Base-by-base conservation (phyloP, 2,329 filamentous ascomycete genomes). In the Xylaria sp. region DNA sequence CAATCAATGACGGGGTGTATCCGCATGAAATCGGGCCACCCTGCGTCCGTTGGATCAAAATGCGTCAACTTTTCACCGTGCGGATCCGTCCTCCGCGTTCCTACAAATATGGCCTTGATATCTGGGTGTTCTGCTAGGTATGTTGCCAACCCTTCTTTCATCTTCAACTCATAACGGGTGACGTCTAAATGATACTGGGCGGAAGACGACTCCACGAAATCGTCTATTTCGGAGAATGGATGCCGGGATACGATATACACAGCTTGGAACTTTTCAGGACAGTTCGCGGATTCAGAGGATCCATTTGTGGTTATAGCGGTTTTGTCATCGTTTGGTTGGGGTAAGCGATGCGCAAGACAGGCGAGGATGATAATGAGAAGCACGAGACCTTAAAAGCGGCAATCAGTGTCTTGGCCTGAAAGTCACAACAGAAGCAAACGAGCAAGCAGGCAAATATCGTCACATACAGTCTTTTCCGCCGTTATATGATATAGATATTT, bases 1-100 rank as follows among this genome's bases (percentile, higher is more conserved):
- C 96, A 99, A 81, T 99, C 96, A 77, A 99, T 94, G 10, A 99
- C 92, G 0, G 96, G 95, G 81, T 99, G 94, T 69, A 98, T 87
- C 67, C 96, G 89, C 90, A 98, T 94, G 77, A 98, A 97, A 52
- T 86, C 83, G 44, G 96, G 96, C 96, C 96, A 99, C 1, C 91
- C 94, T 44, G 87, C 84, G 81, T 98, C 96, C 4, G 96, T 99
- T 60, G 87, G 88, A 78, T 97, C 93, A 78, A 98, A 98, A 81
- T 92, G 89, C 48, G 88, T 92, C 76, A 99, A 80, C 18, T 86
- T 84, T 74, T 89, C 90, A 56, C 95, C 94, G 79, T 98, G 94
- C 7, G 96, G 96, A 81, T 99, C 96, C 3, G 96, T 98, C 74
- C 96, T 87, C 65, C 96, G 85, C 1, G 96, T 97, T 10, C 94